These are phyloP conservation scores for Glaciozyma antarctica DNA, from an alignment of 768 basidiomycete genomes.

Conservation along the genomic window DNA sequence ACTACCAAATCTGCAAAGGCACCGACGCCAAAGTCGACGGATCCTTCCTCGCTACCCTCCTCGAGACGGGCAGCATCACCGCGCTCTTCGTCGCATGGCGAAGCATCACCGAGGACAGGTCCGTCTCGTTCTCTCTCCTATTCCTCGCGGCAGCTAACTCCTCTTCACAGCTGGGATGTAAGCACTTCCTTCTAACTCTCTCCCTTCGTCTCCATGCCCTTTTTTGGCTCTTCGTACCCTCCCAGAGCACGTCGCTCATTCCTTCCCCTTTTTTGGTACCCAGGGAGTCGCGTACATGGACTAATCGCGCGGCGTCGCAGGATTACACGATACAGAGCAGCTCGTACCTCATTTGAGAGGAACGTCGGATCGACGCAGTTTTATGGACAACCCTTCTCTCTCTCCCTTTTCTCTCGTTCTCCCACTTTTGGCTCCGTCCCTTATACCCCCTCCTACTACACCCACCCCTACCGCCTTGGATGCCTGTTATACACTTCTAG, in stretches of 20 bases:
- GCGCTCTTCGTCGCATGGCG: conserved; percentile 70
- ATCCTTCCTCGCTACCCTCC: conserved; percentile 70
- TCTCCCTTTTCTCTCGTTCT: too few relatives aligned
- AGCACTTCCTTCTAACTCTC: neutral
- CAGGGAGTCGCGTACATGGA: conserved; percentile 2
- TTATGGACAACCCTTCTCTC: too few relatives aligned
- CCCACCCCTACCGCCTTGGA: too few relatives aligned
- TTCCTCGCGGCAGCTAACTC: neutral
- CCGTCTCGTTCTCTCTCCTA: neutral
- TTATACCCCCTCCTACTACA: too few relatives aligned
- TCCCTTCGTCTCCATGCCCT: neutral
- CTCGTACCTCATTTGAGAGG: too few relatives aligned
- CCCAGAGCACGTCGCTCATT: neutral
- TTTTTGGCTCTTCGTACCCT: neutral
- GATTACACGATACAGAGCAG: too few relatives aligned
- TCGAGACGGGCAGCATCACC: conserved; percentile 66
- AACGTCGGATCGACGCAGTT: too few relatives aligned
- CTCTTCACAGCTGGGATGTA: neutral
- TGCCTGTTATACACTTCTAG: too few relatives aligned
- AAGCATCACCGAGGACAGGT: conserved; percentile 73
- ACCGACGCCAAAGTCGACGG: conserved; percentile 66
- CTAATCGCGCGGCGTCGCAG: neutral
- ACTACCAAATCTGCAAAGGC: conserved; percentile 58
- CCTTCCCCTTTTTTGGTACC: neutral
- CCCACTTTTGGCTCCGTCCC: too few relatives aligned